Evolutionary conservation across 78 protist genomes (phyloP).

Genomic region (Monosiga brevicollis): DNA sequence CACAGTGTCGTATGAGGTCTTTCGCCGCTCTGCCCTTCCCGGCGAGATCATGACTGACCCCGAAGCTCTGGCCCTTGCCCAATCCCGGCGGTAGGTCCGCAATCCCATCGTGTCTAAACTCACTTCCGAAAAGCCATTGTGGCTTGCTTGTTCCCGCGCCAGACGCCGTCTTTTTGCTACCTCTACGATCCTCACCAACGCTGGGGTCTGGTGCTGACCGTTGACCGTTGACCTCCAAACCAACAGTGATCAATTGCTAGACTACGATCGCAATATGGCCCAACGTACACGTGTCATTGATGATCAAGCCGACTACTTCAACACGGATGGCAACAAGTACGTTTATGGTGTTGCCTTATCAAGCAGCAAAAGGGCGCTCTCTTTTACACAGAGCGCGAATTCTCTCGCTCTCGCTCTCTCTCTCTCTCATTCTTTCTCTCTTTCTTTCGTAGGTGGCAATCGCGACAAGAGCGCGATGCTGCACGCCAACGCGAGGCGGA

Average conservation of each 20-base stretch:
- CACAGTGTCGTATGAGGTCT: neutral
- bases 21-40: neutral
- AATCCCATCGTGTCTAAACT: too few relatives aligned
- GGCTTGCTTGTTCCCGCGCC: too few relatives aligned
- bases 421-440: neutral
- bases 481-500: neutral
- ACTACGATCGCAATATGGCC: slow-evolving; percentile 21
- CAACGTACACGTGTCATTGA: slow-evolving; percentile 42
- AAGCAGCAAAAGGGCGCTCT: neutral
- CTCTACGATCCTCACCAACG: too few relatives aligned
- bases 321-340: neutral
- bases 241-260: slow-evolving; percentile 23
- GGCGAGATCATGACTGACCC: too few relatives aligned
- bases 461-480: slow-evolving; percentile 15
- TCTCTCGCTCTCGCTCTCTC: neutral
- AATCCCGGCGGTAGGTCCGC: too few relatives aligned
- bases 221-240: too few relatives aligned
- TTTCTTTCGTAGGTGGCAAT: too few relatives aligned
- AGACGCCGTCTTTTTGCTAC: too few relatives aligned
- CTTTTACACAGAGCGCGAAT: too few relatives aligned
- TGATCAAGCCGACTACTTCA: slow-evolving; percentile 39
- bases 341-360: neutral
- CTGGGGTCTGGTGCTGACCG: too few relatives aligned
- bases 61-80: too few relatives aligned
- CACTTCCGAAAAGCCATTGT: too few relatives aligned